Conservation (phyloP, 148 eudicot genomes). For the Diospyros lotus region DNA sequence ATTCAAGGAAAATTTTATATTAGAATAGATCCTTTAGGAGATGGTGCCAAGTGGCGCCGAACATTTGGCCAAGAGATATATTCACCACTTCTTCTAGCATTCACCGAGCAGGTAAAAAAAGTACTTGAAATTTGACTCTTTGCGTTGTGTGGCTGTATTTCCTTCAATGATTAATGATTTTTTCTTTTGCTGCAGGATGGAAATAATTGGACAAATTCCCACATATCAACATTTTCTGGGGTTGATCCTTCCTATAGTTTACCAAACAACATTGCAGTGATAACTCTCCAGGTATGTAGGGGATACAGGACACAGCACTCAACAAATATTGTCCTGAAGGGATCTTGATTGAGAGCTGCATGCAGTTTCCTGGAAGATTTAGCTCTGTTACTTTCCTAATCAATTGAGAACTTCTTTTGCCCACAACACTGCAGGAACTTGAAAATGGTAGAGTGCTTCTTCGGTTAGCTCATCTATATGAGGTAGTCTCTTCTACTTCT, state of each 20-base stretch:
- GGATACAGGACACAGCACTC: neutral
- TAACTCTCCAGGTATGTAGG: conserved; percentile 76
- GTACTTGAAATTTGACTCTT: conserved; percentile 1
- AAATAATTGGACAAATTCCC: conserved; percentile 62
- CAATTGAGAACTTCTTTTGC: neutral
- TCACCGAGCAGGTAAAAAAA: conserved; percentile 63
- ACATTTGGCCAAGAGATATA: conserved; percentile 88
- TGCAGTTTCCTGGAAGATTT: neutral
- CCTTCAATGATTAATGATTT: neutral
- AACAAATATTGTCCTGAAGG: neutral
- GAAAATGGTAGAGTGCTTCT: conserved; percentile 68
- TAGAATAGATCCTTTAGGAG: conserved; percentile 77
- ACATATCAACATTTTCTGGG: conserved; percentile 58
- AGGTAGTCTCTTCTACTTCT: conserved; percentile 45
- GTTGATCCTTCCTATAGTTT: conserved; percentile 71
- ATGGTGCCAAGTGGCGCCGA: conserved; percentile 97
- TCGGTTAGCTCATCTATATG: conserved; percentile 89
- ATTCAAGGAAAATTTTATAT: conserved; percentile 74
- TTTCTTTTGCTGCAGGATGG: conserved; percentile 48
- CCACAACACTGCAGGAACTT: conserved; percentile 58
- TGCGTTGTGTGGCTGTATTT: conserved; percentile 2
- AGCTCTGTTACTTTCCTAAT: neutral
- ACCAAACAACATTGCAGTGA: conserved; percentile 70
- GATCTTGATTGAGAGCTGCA: neutral
- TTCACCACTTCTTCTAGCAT: conserved; percentile 91